Evolutionary conservation across 257 asterid species (phyloP), one percentile per base, ranked within the genome.

Genomic region (Mitragyna speciosa): DNA sequence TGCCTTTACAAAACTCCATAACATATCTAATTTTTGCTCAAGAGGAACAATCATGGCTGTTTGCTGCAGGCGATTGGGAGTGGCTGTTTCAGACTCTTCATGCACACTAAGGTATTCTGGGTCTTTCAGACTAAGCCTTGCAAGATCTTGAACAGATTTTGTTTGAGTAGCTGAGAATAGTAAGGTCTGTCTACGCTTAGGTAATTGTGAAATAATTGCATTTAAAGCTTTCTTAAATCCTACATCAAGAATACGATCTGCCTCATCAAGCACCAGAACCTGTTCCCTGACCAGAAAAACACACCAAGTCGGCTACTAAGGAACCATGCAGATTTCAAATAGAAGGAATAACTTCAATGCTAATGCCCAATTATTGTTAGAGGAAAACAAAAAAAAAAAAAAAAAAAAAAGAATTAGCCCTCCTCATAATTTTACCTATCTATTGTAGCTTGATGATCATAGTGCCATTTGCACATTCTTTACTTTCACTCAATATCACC

Each of bases 211-310:
- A 75, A 96, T 88, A 54, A 96, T 92, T 59, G 98, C 98, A 88
- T 96, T 91, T 74, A 96, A 20, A 3, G 84, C 97, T 78, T 82
- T 91, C 90, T 91, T 96, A 82, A 96, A 96, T 74, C 92, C 96
- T 66, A 85, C 87, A 79, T 94, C 99, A 83, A 96, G 99, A 88
- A 94, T 90, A 54, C 99, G 97, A 83, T 96, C 99, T 78, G 98
- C 99, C 90, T 96, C 99, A 39, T 96, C 99, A 70, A 96, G 97
- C 82, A 96, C 96, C 77, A 96, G 87, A 76, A 96, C 88, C 99
- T 94, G 97, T 89, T 90, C 70, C 81, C 80, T 72, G 81, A 71
- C 92, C 89, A 87, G 81, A 78, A 90, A 88, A 74, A 51, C 78
- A 78, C 71, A 85, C 81, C 77, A 85, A 82, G 73, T 88, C 81